Evolutionary conservation across 192 early-diverging fungal species (phyloP).

Genomic region (Backusella circina): DNA sequence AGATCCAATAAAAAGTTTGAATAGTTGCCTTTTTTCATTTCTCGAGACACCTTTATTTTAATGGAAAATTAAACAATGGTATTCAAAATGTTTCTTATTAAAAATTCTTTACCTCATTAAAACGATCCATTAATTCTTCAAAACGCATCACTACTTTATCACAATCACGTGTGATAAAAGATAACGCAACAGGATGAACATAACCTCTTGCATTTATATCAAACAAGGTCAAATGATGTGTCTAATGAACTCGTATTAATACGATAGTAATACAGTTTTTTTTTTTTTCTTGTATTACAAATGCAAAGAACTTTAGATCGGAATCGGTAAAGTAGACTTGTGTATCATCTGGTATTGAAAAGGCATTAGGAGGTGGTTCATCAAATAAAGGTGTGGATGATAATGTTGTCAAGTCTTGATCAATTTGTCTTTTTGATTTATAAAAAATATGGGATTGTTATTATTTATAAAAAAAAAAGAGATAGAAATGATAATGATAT

Average conservation of each 20-base stretch:
- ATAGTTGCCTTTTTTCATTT: conserved; percentile 50
- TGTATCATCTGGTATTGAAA: conserved; percentile 50
- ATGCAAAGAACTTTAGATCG: conserved; percentile 47
- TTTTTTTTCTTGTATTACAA: conserved; percentile 32
- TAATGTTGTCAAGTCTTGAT: neutral
- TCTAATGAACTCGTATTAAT: conserved; percentile 26
- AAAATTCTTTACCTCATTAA: conserved; percentile 41
- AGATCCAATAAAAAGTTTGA: conserved; percentile 46
- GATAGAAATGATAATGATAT: neutral
- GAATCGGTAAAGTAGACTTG: conserved; percentile 47
- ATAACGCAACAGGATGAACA: conserved; percentile 46
- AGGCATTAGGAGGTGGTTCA: conserved; percentile 5
- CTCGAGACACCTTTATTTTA: conserved; percentile 22
- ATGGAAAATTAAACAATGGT: no score
- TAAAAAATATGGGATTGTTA: neutral
- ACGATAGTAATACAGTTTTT: neutral
- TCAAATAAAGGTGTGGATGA: neutral
- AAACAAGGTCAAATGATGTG: conserved; percentile 50
- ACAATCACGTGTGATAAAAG: conserved; percentile 46
- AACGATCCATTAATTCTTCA: conserved; percentile 39
- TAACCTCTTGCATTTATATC: conserved; percentile 53
- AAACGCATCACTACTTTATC: conserved; percentile 43
- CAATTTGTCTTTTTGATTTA: neutral
- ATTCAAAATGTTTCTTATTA: no score
- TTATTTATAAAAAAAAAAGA: neutral